phyloP scores from a whole-genome alignment of 2,329 filamentous ascomycete species.

The Penicillium crustosum region DNA sequence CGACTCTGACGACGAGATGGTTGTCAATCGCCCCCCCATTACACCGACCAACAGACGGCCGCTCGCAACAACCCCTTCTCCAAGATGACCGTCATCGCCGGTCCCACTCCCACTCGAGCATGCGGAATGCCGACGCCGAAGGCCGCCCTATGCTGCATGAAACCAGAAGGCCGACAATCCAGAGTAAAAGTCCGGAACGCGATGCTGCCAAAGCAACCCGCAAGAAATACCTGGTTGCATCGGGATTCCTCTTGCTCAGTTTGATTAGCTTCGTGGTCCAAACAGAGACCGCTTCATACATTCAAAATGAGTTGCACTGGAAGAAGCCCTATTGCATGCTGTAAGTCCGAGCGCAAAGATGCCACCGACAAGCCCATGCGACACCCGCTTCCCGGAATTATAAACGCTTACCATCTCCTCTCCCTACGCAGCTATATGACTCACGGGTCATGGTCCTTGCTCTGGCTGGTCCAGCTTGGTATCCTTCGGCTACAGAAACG shows the following conservation, averaged over 20 bases:
- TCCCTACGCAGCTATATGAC: constrained; percentile 67
- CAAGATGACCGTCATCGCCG: constrained; percentile 47
- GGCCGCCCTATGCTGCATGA: constrained; percentile 43
- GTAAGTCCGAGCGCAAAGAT: constrained; percentile 48
- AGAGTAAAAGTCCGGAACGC: constrained; percentile 72
- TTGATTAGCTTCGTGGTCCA: constrained; percentile 88
- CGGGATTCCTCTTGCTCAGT: constrained; percentile 77
- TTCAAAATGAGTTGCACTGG: constrained; percentile 90
- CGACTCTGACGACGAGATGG: constrained; percentile 47
- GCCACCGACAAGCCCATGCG: constrained; percentile 5
- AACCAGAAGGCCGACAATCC: constrained; percentile 66
- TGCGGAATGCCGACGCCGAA: constrained; percentile 34
- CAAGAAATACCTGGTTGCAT: constrained; percentile 83
- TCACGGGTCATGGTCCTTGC: constrained; percentile 85
- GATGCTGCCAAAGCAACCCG: constrained; percentile 64
- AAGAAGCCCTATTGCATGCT: constrained; percentile 99
- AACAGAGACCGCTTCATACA: constrained; percentile 93
- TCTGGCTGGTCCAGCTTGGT: constrained; percentile 83
- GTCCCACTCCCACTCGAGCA: constrained; percentile 31
- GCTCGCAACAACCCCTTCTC: constrained; percentile 56
- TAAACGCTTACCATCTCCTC: constrained; percentile 17
- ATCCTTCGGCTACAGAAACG: constrained; percentile 78
- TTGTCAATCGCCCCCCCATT: constrained; percentile 50
- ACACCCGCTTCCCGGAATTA: constrained; percentile 1
- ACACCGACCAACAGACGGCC: constrained; percentile 50